Evolutionary conservation across 2,329 filamentous ascomycete species (phyloP).

Genomic region (Endoconidiophora polonica): DNA sequence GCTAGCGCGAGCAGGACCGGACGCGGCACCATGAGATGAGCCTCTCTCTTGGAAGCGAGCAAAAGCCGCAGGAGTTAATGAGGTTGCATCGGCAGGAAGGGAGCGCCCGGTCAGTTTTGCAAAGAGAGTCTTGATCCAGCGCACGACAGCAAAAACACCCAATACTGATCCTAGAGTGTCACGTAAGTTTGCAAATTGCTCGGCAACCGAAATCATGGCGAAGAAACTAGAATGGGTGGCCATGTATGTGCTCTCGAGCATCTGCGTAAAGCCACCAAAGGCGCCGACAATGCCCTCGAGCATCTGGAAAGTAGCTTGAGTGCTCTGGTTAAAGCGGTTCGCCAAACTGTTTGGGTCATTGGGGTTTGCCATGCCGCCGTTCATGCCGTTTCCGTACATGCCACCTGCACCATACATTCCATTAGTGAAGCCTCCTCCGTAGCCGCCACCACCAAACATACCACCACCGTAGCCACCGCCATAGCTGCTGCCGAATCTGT

Average conservation of each 20-base stretch:
- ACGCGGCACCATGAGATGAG: conserved; percentile 33
- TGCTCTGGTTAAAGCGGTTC: conserved; percentile 88
- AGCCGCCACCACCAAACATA: conserved; percentile 15
- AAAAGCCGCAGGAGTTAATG: conserved; percentile 81
- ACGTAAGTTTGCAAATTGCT: conserved; percentile 86
- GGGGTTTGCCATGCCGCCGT: conserved; percentile 32
- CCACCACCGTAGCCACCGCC: conserved; percentile 26
- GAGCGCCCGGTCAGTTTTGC: conserved; percentile 88
- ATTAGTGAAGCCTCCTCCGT: conserved; percentile 23
- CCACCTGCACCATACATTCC: conserved; percentile 29
- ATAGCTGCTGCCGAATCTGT: conserved; percentile 29
- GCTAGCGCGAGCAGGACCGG: conserved; percentile 56
- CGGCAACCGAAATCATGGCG: conserved; percentile 94
- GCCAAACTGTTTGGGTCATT: conserved; percentile 90
- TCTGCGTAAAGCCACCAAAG: conserved; percentile 95
- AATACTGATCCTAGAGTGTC: conserved; percentile 86
- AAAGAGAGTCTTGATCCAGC: conserved; percentile 82
- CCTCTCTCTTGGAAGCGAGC: conserved; percentile 68
- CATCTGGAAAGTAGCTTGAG: conserved; percentile 93
- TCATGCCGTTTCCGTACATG: conserved; percentile 29
- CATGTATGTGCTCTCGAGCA: conserved; percentile 99
- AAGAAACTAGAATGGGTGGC: conserved; percentile 98
- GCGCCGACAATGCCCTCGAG: conserved; percentile 93
- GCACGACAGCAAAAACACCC: conserved; percentile 87
- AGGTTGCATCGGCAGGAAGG: conserved; percentile 68